phyloP scores from a whole-genome alignment of 2,329 filamentous ascomycete species.

The Talaromyces sp. region DNA sequence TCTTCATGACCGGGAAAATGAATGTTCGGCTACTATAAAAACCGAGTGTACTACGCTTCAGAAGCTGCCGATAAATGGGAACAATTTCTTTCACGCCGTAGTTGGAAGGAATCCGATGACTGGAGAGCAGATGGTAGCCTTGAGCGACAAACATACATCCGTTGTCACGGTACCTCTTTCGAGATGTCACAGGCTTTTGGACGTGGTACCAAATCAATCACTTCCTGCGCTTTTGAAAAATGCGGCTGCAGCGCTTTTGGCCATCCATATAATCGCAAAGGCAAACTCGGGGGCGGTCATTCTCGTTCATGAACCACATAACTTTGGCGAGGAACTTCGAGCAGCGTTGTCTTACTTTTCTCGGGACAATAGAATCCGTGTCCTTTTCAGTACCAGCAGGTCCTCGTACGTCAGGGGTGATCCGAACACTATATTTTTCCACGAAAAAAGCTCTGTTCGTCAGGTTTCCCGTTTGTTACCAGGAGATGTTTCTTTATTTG shows the following conservation, averaged over 20 bases:
- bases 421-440: neutral
- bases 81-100: neutral
- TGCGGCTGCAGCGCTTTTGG: neutral
- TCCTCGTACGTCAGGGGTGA: neutral
- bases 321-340: neutral
- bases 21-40: neutral
- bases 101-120: neutral
- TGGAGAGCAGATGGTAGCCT: slow-evolving; percentile 8
- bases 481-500: neutral
- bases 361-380: neutral
- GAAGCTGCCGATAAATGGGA: neutral
- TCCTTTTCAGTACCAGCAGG: neutral
- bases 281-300: neutral
- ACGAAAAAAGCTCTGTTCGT: neutral
- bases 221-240: neutral
- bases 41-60: neutral
- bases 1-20: neutral
- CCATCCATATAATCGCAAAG: neutral
- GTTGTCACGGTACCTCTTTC: neutral
- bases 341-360: neutral
- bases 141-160: neutral
- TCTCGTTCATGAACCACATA: neutral
- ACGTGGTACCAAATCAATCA: slow-evolving; percentile 20
- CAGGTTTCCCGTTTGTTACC: neutral
- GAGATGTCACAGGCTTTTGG: neutral